Percentiles rank a stretch among this genome's conserved stretches.
phyloP scores from a whole-genome alignment of 176 grass and related monocot genomes.

The Chrysopogon serrulatus region DNA sequence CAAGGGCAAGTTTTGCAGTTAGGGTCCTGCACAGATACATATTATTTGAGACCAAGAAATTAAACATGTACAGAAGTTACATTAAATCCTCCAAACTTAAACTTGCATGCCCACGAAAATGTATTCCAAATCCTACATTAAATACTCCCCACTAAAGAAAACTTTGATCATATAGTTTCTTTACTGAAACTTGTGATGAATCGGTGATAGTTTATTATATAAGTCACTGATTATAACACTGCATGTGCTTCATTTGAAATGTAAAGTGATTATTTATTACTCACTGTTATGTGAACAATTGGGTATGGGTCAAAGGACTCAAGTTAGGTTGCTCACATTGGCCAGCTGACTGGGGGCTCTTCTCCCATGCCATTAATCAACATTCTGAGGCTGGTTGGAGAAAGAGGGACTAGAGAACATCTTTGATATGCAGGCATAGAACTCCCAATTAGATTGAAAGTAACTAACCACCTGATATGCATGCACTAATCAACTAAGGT shows the following conservation, averaged over 20 bases:
- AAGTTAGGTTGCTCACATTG: not conserved
- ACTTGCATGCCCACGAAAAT: constrained; percentile 6
- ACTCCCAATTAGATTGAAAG: not conserved
- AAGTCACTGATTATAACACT: not conserved
- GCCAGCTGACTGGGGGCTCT: not conserved
- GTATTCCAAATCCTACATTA: not conserved
- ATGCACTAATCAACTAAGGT: not conserved
- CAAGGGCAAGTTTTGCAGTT: constrained; percentile 85
- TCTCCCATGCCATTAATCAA: not conserved
- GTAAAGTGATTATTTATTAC: not conserved
- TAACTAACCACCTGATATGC: not conserved
- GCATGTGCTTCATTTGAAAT: not conserved
- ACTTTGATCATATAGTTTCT: not conserved
- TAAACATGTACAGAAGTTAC: not conserved
- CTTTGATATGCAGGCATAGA: not conserved
- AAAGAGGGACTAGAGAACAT: not conserved
- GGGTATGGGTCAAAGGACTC: not conserved
- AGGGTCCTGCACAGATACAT: constrained; percentile 61
- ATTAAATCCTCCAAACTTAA: constrained; percentile 5
- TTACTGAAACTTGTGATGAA: not conserved
- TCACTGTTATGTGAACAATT: not conserved
- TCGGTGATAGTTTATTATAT: not conserved
- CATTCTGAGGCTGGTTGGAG: not conserved
- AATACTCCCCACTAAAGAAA: not conserved
- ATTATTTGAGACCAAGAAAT: constrained; percentile 32